phyloP scores from a whole-genome alignment of 176 grass and related monocot species.

The Carex scoparia region DNA sequence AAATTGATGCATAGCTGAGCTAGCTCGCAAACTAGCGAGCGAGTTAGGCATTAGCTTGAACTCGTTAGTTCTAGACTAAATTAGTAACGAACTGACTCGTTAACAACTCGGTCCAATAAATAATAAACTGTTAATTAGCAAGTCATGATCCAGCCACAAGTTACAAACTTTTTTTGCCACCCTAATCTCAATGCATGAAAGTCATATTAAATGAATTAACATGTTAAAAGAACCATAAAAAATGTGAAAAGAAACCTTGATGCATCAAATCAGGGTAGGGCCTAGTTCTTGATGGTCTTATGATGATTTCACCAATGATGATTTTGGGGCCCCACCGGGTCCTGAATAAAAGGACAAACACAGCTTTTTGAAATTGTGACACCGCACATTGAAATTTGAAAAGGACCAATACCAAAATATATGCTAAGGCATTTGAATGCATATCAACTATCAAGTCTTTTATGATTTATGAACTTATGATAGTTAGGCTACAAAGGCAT shows the following conservation, averaged over 20 bases:
- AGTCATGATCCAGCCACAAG: too few species aligned
- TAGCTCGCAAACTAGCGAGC: too few species aligned
- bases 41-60: too few species aligned
- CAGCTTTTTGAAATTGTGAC: not conserved
- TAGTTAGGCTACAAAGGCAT: not conserved
- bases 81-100: too few species aligned
- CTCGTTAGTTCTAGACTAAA: too few species aligned
- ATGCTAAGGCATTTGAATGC: not conserved
- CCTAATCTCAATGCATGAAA: too few species aligned
- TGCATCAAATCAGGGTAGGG: not conserved
- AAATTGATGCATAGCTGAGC: too few species aligned
- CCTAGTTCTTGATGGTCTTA: not conserved
- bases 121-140: too few species aligned
- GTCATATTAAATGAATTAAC: too few species aligned
- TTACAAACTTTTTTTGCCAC: too few species aligned
- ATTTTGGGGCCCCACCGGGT: not conserved
- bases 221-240: not conserved
- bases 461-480: not conserved
- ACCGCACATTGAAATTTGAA: not conserved
- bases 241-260: not conserved
- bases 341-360: not conserved
- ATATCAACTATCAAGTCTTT: not conserved
- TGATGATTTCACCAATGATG: not conserved
- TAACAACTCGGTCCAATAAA: too few species aligned
- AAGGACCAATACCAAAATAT: not conserved